Percentiles rank a stretch among this genome's conserved stretches.
Conservation (phyloP, 768 basidiomycete genomes). For the Mycena galericulata region DNA sequence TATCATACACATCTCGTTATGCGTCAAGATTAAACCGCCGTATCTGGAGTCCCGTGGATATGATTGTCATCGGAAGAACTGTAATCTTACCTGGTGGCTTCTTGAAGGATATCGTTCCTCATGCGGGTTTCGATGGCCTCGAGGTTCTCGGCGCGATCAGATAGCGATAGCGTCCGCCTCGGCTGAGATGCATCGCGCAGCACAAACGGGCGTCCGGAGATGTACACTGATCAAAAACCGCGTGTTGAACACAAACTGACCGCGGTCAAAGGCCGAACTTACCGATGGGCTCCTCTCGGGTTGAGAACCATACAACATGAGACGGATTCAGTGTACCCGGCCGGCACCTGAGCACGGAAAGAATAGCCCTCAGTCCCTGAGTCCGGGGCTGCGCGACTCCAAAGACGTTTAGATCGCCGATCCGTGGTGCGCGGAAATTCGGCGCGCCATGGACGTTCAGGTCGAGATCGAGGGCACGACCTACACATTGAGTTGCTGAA, state of each 20-base stretch:
- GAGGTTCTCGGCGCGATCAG: slow-evolving; percentile 94
- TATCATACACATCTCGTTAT: slow-evolving; percentile 86
- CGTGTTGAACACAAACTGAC: neutral
- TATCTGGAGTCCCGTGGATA: slow-evolving; percentile 60
- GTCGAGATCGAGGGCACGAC: slow-evolving; percentile 90
- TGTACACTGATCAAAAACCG: slow-evolving; percentile 75
- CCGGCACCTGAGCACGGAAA: slow-evolving; percentile 84
- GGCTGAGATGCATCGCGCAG: slow-evolving; percentile 90
- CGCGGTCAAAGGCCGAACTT: slow-evolving; percentile 44
- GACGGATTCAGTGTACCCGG: slow-evolving; percentile 73
- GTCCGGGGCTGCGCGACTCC: slow-evolving; percentile 96
- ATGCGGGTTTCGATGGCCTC: slow-evolving; percentile 92
- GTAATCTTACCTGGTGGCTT: slow-evolving; percentile 71
- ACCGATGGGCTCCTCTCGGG: slow-evolving; percentile 96
- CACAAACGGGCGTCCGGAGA: slow-evolving; percentile 93
- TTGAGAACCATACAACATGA: slow-evolving; percentile 95
- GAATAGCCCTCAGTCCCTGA: slow-evolving; percentile 89
- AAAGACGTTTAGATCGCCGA: slow-evolving; percentile 88
- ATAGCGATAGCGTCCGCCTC: slow-evolving; percentile 79
- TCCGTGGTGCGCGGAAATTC: slow-evolving; percentile 89
- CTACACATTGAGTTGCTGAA: slow-evolving; percentile 50
- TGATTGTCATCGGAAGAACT: slow-evolving; percentile 9
- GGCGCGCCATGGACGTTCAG: slow-evolving; percentile 95
- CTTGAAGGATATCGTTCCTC: slow-evolving; percentile 91
- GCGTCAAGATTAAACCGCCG: slow-evolving; percentile 91